phyloP scores from a whole-genome alignment of 1,284 basidiomycete species.

The Heterobasidion annosum region DNA sequence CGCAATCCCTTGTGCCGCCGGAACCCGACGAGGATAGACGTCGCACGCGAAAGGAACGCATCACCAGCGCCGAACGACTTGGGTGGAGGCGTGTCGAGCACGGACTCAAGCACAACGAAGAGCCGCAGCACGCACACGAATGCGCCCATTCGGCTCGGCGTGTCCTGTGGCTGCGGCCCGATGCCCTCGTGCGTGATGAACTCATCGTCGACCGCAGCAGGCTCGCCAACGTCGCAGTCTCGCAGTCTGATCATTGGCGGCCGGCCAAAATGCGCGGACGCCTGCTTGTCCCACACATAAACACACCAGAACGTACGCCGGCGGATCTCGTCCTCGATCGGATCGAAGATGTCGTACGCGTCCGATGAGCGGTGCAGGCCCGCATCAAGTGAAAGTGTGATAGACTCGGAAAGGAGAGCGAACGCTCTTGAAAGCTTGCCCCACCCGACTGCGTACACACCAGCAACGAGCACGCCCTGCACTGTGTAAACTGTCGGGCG shows the following conservation, averaged over 20 bases:
- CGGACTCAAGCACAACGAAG: conserved; percentile 77
- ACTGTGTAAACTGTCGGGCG: conserved; percentile 84
- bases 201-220: conserved; percentile 80
- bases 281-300: conserved; percentile 90
- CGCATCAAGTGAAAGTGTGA: conserved; percentile 78
- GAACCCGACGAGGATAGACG: conserved; percentile 43
- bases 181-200: conserved; percentile 70
- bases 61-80: conserved; percentile 43
- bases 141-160: conserved; percentile 68
- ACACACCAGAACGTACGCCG: conserved; percentile 93
- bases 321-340: conserved; percentile 80
- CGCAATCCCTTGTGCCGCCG: conserved; percentile 55
- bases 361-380: conserved; percentile 82
- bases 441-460: conserved; percentile 81
- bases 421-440: conserved; percentile 85
- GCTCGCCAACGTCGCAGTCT: conserved; percentile 83
- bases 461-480: conserved; percentile 80
- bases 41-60: conserved; percentile 54
- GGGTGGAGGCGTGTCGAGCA: conserved; percentile 63
- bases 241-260: conserved; percentile 77
- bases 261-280: conserved; percentile 76
- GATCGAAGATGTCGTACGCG: conserved; percentile 82
- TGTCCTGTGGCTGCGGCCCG: conserved; percentile 57
- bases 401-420: conserved; percentile 73
- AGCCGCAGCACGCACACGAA: conserved; percentile 71